Percentiles rank a stretch among this genome's conserved stretches.
Evolutionary conservation across 1,284 basidiomycete genomes (phyloP).

Genomic region (Takashimella koratensis): DNA sequence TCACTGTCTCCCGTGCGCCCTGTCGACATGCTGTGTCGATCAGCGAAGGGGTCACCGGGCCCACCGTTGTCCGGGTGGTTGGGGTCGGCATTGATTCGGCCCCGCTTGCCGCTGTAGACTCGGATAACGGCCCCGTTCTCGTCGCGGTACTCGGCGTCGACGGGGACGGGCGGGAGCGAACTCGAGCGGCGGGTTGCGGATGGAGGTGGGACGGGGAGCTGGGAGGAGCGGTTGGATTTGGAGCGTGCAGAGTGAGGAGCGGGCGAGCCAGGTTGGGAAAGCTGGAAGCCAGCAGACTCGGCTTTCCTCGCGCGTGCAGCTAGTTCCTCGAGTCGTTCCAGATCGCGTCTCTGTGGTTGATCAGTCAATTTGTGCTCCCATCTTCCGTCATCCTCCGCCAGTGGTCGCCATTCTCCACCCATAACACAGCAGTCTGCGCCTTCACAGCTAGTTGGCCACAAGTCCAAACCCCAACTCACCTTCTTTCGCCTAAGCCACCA

Average conservation of each 20-base stretch:
- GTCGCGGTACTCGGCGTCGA: slow-evolving; percentile 38
- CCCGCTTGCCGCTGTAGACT: slow-evolving; percentile 34
- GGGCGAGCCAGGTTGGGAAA: slow-evolving; percentile 32
- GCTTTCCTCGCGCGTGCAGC: slow-evolving; percentile 45
- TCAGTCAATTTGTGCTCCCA: too few species aligned
- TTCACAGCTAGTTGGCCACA: too few species aligned
- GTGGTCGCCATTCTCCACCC: too few species aligned
- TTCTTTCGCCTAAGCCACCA: slow-evolving; percentile 48
- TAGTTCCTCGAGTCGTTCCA: slow-evolving; percentile 42
- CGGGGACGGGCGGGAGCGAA: slow-evolving; percentile 28
- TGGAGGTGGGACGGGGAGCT: slow-evolving; percentile 8
- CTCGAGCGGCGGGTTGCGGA: slow-evolving; percentile 14
- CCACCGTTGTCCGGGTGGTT: slow-evolving; percentile 27
- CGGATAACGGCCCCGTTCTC: slow-evolving; percentile 32
- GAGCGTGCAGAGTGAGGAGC: slow-evolving; percentile 23
- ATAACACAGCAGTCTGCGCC: too few species aligned
- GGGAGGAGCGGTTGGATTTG: slow-evolving; percentile 5
- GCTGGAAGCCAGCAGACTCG: slow-evolving; percentile 44
- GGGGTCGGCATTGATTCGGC: slow-evolving; percentile 41
- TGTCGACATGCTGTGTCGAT: slow-evolving; percentile 39
- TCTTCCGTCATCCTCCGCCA: too few species aligned
- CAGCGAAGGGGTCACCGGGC: slow-evolving; percentile 42
- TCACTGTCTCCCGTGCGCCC: slow-evolving; percentile 23
- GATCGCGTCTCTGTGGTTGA: slow-evolving; percentile 41
- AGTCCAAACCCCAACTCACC: slow-evolving; percentile 31